phyloP scores from a whole-genome alignment of 2,329 filamentous ascomycete species.

The Seiridium cupressi region DNA sequence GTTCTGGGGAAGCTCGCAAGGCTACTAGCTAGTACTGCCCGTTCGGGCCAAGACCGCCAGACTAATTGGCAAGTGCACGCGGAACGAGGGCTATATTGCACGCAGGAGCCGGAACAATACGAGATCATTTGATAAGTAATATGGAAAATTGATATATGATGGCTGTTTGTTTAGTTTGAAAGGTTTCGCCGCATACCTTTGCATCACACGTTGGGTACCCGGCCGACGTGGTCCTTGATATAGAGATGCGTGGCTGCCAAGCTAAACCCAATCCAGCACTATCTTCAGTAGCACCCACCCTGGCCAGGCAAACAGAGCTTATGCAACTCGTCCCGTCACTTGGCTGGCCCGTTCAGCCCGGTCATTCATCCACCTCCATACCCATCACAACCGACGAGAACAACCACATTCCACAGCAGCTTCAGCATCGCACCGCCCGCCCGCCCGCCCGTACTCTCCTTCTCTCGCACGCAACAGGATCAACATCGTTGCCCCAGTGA shows the following conservation, averaged over 20 bases:
- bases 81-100: no score
- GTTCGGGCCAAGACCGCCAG: no score
- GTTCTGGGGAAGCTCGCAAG: slow-evolving; percentile 27
- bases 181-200: no score
- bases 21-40: slow-evolving; percentile 11
- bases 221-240: no score
- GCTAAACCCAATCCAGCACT: background rate
- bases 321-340: slow-evolving; percentile 4
- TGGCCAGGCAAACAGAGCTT: slow-evolving; percentile 10
- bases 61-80: no score
- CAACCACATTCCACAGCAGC: background rate
- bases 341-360: background rate
- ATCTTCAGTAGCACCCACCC: background rate
- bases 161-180: no score
- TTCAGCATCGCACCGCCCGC: background rate
- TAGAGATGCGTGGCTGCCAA: background rate
- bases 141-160: no score
- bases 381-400: background rate
- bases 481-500: no score
- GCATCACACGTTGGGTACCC: no score
- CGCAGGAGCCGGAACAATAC: no score
- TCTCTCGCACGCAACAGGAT: background rate
- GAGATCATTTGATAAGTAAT: no score
- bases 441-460: background rate
- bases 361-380: background rate